phyloP scores from a whole-genome alignment of 768 basidiomycete genomes.

The Suillus decipiens region DNA sequence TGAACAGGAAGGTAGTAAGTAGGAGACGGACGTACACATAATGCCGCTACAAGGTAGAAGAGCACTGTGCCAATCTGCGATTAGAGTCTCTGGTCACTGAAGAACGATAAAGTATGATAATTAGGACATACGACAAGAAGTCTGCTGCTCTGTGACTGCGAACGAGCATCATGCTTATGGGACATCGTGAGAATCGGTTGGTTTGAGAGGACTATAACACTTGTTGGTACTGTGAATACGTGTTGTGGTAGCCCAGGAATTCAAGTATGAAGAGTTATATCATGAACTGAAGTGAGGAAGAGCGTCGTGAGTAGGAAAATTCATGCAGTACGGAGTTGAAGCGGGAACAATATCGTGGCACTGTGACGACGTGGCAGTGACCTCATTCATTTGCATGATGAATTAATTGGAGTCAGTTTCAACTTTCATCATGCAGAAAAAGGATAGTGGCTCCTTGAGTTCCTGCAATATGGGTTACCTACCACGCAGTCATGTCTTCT shows the following conservation, averaged over 20 bases:
- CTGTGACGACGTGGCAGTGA: not conserved
- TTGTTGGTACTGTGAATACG: not conserved
- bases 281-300: slow-evolving; percentile 5
- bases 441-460: not conserved
- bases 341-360: not conserved
- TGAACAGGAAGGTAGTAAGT: slow-evolving; percentile 6
- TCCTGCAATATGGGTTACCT: not conserved
- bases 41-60: slow-evolving; percentile 88
- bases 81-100: slow-evolving; percentile 7
- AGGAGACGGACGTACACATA: slow-evolving; percentile 60
- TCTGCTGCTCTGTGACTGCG: slow-evolving; percentile 29
- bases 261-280: not conserved
- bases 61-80: slow-evolving; percentile 68
- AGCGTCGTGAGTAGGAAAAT: not conserved
- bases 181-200: slow-evolving; percentile 21
- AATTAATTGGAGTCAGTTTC: too few relatives aligned
- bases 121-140: slow-evolving; percentile 33
- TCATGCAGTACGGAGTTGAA: not conserved
- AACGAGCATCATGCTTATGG: slow-evolving; percentile 26
- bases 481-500: not conserved
- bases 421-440: too few relatives aligned
- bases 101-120: slow-evolving; percentile 1
- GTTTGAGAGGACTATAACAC: not conserved
- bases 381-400: too few relatives aligned
- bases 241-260: not conserved